phyloP scores from a whole-genome alignment of 2,329 filamentous ascomycete genomes.

The Graphilbum fragrans region DNA sequence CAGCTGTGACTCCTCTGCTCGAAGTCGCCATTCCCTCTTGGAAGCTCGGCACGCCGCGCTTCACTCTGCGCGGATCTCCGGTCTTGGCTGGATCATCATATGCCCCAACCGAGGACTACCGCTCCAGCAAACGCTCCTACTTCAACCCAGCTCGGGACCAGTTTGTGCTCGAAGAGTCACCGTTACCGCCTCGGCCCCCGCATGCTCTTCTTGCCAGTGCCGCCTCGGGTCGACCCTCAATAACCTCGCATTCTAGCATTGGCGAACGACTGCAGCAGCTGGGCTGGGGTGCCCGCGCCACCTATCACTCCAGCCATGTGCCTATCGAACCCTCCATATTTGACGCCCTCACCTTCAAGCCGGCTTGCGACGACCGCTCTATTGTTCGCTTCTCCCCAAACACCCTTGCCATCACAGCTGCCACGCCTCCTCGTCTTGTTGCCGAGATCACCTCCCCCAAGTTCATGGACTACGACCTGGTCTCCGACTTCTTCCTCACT shows the following conservation, averaged over 20 bases:
- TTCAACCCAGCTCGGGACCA: background rate
- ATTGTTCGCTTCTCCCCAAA: slow-evolving; percentile 71
- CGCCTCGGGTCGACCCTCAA: too few species aligned
- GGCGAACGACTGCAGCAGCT: background rate
- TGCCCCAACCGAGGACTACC: slow-evolving; percentile 60
- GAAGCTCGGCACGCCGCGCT: slow-evolving; percentile 69
- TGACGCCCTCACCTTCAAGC: slow-evolving; percentile 66
- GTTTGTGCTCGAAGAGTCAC: slow-evolving; percentile 26
- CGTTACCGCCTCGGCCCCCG: too few species aligned
- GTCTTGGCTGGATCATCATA: slow-evolving; percentile 73
- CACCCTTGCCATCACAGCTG: slow-evolving; percentile 68
- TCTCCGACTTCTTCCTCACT: slow-evolving; percentile 96
- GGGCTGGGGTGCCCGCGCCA: slow-evolving; percentile 8
- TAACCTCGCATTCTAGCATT: background rate
- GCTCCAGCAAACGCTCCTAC: slow-evolving; percentile 40
- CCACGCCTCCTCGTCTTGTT: slow-evolving; percentile 80
- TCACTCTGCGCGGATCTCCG: slow-evolving; percentile 64
- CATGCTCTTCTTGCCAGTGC: too few species aligned
- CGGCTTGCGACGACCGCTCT: slow-evolving; percentile 62
- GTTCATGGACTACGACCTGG: slow-evolving; percentile 90
- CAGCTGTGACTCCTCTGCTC: slow-evolving; percentile 42
- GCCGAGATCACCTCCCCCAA: slow-evolving; percentile 93
- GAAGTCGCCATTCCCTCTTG: slow-evolving; percentile 75
- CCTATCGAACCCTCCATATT: slow-evolving; percentile 66
- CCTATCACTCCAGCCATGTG: slow-evolving; percentile 34